These are phyloP conservation scores for Ophiostoma australiae DNA, from an alignment of 2,329 filamentous ascomycete genomes.

Conservation along the genomic window DNA sequence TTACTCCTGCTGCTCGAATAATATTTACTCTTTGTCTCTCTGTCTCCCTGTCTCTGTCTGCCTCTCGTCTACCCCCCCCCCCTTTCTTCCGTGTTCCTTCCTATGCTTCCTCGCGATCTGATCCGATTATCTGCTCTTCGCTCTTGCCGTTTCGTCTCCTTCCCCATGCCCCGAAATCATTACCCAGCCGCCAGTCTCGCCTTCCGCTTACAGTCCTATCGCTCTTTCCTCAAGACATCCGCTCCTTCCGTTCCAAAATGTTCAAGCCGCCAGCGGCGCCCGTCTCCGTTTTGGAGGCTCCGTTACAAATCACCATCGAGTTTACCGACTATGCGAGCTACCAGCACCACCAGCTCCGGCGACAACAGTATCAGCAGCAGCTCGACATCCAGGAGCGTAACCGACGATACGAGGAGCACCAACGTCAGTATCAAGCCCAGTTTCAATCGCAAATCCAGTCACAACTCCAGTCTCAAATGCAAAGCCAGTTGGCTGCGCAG, in stretches of 20 bases:
- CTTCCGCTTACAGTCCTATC: background rate
- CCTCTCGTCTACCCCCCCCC: background rate
- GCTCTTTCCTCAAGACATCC: background rate
- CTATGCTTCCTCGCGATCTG: background rate
- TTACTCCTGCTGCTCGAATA: background rate
- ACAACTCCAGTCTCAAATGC: constrained; percentile 9
- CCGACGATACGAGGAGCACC: constrained; percentile 21
- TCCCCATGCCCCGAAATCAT: background rate
- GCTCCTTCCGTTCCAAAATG: constrained; percentile 39
- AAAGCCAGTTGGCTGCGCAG: constrained; percentile 19
- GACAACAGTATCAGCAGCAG: constrained; percentile 21
- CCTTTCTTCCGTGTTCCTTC: background rate
- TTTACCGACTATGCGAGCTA: constrained; percentile 32
- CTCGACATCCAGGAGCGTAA: constrained; percentile 13
- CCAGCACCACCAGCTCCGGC: constrained; percentile 22
- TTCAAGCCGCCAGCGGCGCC: constrained; percentile 52
- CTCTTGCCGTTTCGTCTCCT: background rate
- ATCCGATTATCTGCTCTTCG: background rate
- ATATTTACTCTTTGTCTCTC: background rate
- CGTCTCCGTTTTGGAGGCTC: constrained; percentile 38
- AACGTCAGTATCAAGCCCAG: constrained; percentile 26
- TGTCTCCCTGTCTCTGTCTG: background rate
- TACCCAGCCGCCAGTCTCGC: background rate
- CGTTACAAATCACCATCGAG: constrained; percentile 40
- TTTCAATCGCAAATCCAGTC: constrained; percentile 24